phyloP scores from a whole-genome alignment of 176 grass and related monocot species.

The Ampelocalamus luodianensis region DNA sequence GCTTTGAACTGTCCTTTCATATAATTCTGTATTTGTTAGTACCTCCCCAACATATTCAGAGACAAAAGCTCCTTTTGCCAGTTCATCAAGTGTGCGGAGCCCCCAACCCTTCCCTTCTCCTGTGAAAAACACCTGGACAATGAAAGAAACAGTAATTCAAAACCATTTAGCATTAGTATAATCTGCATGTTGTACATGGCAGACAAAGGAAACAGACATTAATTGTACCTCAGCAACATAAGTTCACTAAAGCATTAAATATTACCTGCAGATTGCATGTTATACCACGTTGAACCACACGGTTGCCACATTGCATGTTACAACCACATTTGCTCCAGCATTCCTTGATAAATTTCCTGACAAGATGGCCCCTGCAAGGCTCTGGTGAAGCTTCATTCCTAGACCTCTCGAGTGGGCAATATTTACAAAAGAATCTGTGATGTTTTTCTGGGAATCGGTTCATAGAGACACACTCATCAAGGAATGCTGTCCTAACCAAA shows the following conservation, averaged over 20 bases:
- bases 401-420: conserved; percentile 56
- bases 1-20: conserved; percentile 52
- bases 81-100: conserved; percentile 57
- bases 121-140: conserved; percentile 65
- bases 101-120: conserved; percentile 72
- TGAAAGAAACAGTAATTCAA: conserved; percentile 6
- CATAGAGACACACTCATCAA: conserved; percentile 61
- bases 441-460: conserved; percentile 42
- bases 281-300: conserved; percentile 74
- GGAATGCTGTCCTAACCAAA: conserved; percentile 55
- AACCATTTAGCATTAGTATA: neutral
- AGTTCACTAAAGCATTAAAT: conserved; percentile 2
- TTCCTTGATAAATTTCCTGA: conserved; percentile 71
- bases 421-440: conserved; percentile 54
- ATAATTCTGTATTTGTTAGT: conserved; percentile 57
- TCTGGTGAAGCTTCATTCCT: conserved; percentile 45
- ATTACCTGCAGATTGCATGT: conserved; percentile 57
- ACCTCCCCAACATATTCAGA: conserved; percentile 79
- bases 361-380: conserved; percentile 62
- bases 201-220: conserved; percentile 18
- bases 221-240: neutral
- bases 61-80: conserved; percentile 74
- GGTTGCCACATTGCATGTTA: conserved; percentile 67
- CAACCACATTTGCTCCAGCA: conserved; percentile 82
- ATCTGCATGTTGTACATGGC: neutral